Evolutionary conservation across 768 basidiomycete genomes (phyloP).

Genomic region (Lepiota venenata): DNA sequence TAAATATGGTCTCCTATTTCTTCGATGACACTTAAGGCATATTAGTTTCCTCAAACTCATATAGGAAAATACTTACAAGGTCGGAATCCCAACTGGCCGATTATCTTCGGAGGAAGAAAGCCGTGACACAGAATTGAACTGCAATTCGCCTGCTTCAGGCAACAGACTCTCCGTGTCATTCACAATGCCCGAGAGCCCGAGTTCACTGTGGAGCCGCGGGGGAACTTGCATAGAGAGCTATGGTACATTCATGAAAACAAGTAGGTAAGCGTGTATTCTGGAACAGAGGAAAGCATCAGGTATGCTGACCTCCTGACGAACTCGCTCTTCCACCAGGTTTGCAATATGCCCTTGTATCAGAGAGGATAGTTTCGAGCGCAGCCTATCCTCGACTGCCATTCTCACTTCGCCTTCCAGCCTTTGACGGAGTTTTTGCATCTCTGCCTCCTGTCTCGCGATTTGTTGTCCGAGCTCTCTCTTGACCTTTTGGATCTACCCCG

Average conservation of each 20-base stretch:
- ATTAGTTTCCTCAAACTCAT: neutral
- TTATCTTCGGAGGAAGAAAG: slow-evolving; percentile 1
- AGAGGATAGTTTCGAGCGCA: slow-evolving; percentile 32
- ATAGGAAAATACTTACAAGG: neutral
- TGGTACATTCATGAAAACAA: neutral
- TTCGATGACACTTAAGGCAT: slow-evolving; percentile 42
- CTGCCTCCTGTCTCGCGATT: slow-evolving; percentile 33
- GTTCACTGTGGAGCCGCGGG: slow-evolving; percentile 34
- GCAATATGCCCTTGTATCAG: slow-evolving; percentile 32
- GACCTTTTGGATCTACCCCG: slow-evolving; percentile 36
- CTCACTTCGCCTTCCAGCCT: slow-evolving; percentile 38
- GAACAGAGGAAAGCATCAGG: neutral
- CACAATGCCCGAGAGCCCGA: slow-evolving; percentile 35
- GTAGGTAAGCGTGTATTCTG: neutral
- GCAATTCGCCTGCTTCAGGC: slow-evolving; percentile 36
- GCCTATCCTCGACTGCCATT: slow-evolving; percentile 34
- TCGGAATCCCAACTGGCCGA: neutral
- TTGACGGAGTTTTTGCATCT: slow-evolving; percentile 31
- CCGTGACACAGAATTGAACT: slow-evolving; percentile 2
- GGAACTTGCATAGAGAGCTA: slow-evolving; percentile 44
- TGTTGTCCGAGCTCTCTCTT: slow-evolving; percentile 35
- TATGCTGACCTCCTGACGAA: slow-evolving; percentile 35
- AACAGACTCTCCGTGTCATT: slow-evolving; percentile 40
- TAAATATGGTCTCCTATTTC: slow-evolving; percentile 34
- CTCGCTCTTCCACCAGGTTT: slow-evolving; percentile 36